Evolutionary conservation across 2,329 filamentous ascomycete genomes (phyloP).

Genomic region (Daldinia sp.): DNA sequence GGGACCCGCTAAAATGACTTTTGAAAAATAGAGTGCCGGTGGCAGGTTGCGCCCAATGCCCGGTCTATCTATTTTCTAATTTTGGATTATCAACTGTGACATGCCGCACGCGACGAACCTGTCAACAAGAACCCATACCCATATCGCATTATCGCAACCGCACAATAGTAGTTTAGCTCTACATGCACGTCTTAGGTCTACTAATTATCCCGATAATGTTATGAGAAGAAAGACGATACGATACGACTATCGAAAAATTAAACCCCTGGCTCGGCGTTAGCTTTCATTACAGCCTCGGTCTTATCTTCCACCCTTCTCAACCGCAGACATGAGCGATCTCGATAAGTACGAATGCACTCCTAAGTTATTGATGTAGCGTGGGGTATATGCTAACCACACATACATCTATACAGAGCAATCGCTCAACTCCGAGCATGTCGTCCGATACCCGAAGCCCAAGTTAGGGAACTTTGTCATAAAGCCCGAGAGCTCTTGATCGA

Average conservation of each 20-base stretch:
- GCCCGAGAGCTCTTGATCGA: slow-evolving; percentile 95
- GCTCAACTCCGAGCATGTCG: slow-evolving; percentile 94
- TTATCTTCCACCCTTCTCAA: neutral
- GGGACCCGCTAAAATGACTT: slow-evolving; percentile 15
- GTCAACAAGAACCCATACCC: neutral
- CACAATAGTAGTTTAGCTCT: neutral
- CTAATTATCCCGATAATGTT: slow-evolving; percentile 7
- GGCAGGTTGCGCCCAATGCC: slow-evolving; percentile 2
- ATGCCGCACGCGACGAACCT: slow-evolving; percentile 13
- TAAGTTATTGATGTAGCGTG: too few relatives aligned
- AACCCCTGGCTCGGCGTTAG: slow-evolving; percentile 7
- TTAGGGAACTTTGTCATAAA: slow-evolving; percentile 97
- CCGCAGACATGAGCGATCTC: slow-evolving; percentile 82
- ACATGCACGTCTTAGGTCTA: neutral
- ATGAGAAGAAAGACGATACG: neutral
- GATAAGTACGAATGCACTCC: slow-evolving; percentile 76
- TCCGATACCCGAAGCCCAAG: slow-evolving; percentile 94
- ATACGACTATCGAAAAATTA: neutral
- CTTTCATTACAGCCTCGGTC: slow-evolving; percentile 5
- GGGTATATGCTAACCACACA: slow-evolving; percentile 31
- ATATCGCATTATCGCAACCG: neutral
- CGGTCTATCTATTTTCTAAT: neutral
- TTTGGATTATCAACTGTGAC: slow-evolving; percentile 12
- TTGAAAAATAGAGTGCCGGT: neutral
- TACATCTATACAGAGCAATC: slow-evolving; percentile 76